A percentile compares a stretch with the other conserved stretches of the same genome.
phyloP scores from a whole-genome alignment of 768 basidiomycete species.

The Suillus discolor region DNA sequence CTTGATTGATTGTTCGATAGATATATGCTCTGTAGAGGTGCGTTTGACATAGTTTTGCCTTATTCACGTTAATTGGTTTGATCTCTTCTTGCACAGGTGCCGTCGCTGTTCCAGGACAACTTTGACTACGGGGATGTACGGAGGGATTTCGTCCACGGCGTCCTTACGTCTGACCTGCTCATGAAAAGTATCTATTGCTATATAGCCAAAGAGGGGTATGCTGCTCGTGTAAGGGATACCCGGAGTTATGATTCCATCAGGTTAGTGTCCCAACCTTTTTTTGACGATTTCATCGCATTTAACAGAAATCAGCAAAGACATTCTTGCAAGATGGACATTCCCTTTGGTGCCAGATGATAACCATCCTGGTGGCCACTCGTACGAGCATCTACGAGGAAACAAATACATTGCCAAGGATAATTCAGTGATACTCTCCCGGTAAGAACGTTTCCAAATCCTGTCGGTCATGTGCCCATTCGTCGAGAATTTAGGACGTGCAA shows the following conservation, averaged over 20 bases:
- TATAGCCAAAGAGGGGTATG: slow-evolving; percentile 86
- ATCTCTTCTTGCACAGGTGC: slow-evolving; percentile 58
- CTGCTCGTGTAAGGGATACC: slow-evolving; percentile 91
- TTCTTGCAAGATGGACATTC: slow-evolving; percentile 92
- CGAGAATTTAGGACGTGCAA: slow-evolving; percentile 66
- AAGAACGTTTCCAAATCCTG: slow-evolving; percentile 20
- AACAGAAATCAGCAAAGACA: slow-evolving; percentile 70
- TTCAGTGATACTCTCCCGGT: slow-evolving; percentile 85
- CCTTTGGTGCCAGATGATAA: slow-evolving; percentile 95
- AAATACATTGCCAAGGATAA: slow-evolving; percentile 84
- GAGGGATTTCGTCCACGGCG: slow-evolving; percentile 90
- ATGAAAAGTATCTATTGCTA: slow-evolving; percentile 95
- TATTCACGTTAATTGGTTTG: slow-evolving; percentile 4
- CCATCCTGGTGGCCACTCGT: slow-evolving; percentile 77
- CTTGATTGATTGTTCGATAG: slow-evolving; percentile 85
- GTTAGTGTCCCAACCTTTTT: slow-evolving; percentile 38
- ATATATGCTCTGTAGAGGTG: slow-evolving; percentile 93
- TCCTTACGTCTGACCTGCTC: slow-evolving; percentile 91
- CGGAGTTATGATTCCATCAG: slow-evolving; percentile 89
- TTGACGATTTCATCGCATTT: slow-evolving; percentile 3
- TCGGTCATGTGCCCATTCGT: slow-evolving; percentile 3
- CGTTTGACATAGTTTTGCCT: slow-evolving; percentile 14
- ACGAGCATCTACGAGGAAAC: slow-evolving; percentile 87
- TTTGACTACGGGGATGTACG: slow-evolving; percentile 96
- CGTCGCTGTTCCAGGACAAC: slow-evolving; percentile 96